Percentiles rank a stretch among this genome's conserved stretches.
These are phyloP conservation scores for Sutorius eximius DNA, from an alignment of 1,284 basidiomycete species.

Conservation along the genomic window DNA sequence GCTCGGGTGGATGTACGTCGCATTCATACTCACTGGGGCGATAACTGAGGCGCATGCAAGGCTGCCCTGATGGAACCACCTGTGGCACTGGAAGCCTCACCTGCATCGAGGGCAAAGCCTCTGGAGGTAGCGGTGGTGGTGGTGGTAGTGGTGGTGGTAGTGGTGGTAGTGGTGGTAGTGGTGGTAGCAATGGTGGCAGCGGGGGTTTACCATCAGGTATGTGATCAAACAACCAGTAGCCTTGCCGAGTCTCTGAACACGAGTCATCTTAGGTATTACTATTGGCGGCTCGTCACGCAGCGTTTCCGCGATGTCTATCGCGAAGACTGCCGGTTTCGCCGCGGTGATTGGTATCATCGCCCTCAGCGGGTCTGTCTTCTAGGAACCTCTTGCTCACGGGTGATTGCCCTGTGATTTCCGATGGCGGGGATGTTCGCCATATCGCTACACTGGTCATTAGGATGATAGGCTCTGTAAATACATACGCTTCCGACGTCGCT, in stretches of 20 bases:
- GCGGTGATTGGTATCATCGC: constrained; percentile 3
- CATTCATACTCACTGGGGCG: background rate
- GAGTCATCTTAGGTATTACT: background rate
- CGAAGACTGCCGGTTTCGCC: constrained; percentile 10
- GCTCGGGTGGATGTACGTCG: constrained; percentile 21
- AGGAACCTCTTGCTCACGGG: background rate
- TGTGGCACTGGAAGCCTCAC: constrained; percentile 6
- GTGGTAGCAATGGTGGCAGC: too few species aligned
- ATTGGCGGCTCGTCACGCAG: constrained; percentile 7
- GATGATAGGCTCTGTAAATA: too few species aligned
- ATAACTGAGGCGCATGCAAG: constrained; percentile 10
- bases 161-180: too few species aligned
- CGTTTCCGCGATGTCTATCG: background rate
- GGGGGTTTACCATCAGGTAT: constrained; percentile 1
- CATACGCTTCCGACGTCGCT: too few species aligned
- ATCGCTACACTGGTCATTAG: too few species aligned
- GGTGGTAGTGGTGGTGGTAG: too few species aligned
- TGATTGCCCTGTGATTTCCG: too few species aligned
- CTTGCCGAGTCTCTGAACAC: background rate
- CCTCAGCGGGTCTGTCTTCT: background rate
- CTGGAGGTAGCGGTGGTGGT: background rate
- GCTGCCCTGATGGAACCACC: constrained; percentile 14
- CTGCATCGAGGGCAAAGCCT: constrained; percentile 6
- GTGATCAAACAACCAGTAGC: background rate
- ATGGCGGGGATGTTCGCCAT: too few species aligned